A percentile compares a stretch with the other conserved stretches of the same genome.
phyloP scores from a whole-genome alignment of 768 basidiomycete genomes.

The Tephrocybe sp. region DNA sequence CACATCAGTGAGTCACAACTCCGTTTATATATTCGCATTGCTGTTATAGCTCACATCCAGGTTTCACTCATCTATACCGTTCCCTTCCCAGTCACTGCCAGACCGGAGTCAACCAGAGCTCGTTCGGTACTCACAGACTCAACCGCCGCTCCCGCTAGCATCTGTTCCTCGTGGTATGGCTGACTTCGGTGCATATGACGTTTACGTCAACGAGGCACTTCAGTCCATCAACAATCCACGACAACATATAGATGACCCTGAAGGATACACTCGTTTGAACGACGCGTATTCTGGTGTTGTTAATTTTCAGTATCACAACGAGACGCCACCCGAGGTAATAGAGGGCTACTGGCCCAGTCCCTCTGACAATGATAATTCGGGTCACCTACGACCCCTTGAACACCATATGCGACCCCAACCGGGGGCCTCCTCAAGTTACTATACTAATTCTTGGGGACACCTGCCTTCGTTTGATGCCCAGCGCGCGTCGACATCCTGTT shows the following conservation, averaged over 20 bases:
- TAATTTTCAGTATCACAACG: slow-evolving; percentile 5
- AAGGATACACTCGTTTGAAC: slow-evolving; percentile 1
- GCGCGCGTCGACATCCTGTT: slow-evolving; percentile 2
- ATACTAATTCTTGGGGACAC: slow-evolving; percentile 1
- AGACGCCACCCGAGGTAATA: not conserved
- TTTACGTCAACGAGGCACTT: not conserved
- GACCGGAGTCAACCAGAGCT: not conserved
- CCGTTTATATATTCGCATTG: slow-evolving; percentile 8
- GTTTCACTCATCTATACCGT: slow-evolving; percentile 4
- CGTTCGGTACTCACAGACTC: slow-evolving; percentile 3
- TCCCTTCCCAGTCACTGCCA: slow-evolving; percentile 3
- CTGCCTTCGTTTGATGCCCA: not conserved
- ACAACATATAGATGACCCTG: not conserved
- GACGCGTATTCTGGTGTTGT: not conserved
- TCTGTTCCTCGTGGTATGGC: slow-evolving; percentile 15
- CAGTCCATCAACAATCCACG: not conserved
- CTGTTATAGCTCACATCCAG: slow-evolving; percentile 12
- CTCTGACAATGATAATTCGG: not conserved
- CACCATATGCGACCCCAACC: slow-evolving; percentile 4
- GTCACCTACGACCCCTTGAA: slow-evolving; percentile 2
- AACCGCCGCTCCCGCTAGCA: slow-evolving; percentile 3
- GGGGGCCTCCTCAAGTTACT: slow-evolving; percentile 6
- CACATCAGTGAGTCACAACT: slow-evolving; percentile 18
- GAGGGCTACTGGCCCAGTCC: slow-evolving; percentile 5
- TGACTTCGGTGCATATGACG: slow-evolving; percentile 7